A percentile compares a stretch with the other conserved stretches of the same genome.
These are phyloP conservation scores for Syzygium aqueum DNA, from an alignment of 345 rosid genomes.

Conservation along the genomic window DNA sequence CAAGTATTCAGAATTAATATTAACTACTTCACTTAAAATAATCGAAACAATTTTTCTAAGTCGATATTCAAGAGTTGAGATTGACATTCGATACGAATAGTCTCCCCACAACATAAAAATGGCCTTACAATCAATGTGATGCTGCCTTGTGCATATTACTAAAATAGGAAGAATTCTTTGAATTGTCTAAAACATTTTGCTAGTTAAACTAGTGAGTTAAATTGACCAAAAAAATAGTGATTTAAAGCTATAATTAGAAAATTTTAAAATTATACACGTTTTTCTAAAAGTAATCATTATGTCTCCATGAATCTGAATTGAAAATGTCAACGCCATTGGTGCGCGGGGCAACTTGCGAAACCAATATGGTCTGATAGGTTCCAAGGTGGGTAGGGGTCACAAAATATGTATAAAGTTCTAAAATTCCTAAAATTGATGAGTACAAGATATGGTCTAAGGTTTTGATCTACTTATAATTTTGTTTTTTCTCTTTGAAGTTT, in stretches of 20 bases:
- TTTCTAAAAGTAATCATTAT: neutral
- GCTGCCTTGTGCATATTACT: neutral
- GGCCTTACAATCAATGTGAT: neutral
- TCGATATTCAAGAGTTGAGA: neutral
- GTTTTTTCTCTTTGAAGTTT: no score
- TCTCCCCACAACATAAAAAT: neutral
- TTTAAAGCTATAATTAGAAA: neutral
- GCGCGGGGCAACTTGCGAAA: neutral
- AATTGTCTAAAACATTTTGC: neutral
- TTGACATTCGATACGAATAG: neutral
- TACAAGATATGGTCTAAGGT: no score
- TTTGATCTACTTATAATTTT: no score
- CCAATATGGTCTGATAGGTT: no score
- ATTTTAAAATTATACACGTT: neutral
- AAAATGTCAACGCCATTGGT: neutral
- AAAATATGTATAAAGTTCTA: no score
- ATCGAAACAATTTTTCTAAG: neutral
- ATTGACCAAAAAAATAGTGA: neutral
- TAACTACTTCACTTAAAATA: neutral
- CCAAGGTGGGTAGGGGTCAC: no score
- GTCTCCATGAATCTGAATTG: neutral
- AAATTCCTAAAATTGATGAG: no score
- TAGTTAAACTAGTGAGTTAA: neutral
- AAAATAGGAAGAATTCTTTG: neutral
- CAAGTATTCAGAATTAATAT: neutral